Evolutionary conservation across 345 rosid species (phyloP).

Genomic region (Bretschneidera sinensis): DNA sequence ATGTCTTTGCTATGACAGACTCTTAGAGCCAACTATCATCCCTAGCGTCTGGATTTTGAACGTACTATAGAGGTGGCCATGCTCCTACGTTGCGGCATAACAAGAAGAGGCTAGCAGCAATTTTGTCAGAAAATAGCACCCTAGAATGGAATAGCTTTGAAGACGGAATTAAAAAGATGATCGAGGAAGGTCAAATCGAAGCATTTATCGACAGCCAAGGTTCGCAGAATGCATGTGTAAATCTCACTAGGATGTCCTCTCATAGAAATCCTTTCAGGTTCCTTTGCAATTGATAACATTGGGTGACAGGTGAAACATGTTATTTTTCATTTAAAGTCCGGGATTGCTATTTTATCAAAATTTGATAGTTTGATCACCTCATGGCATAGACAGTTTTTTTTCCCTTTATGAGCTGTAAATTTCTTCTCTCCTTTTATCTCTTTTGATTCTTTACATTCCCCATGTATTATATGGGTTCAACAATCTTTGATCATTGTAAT

Average conservation of each 20-base stretch:
- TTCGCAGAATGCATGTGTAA: conserved; percentile 78
- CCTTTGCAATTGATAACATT: no score
- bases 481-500: no score
- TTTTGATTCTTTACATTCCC: no score
- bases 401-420: no score
- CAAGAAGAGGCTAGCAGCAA: conserved; percentile 86
- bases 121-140: conserved; percentile 55
- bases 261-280: background rate
- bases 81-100: conserved; percentile 81
- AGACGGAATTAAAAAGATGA: conserved; percentile 66
- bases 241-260: conserved; percentile 12
- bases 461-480: no score
- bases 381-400: no score
- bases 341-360: no score
- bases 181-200: conserved; percentile 70
- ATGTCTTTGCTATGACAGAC: conserved; percentile 90
- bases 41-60: conserved; percentile 78
- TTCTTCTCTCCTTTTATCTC: no score
- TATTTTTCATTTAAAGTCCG: no score
- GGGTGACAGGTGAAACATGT: no score
- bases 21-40: conserved; percentile 93
- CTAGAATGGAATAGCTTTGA: conserved; percentile 56
- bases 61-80: conserved; percentile 62
- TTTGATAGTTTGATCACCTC: no score
- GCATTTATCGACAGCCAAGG: conserved; percentile 88